Conservation (phyloP, 176 grass and related monocot species). For the Poa annua region DNA sequence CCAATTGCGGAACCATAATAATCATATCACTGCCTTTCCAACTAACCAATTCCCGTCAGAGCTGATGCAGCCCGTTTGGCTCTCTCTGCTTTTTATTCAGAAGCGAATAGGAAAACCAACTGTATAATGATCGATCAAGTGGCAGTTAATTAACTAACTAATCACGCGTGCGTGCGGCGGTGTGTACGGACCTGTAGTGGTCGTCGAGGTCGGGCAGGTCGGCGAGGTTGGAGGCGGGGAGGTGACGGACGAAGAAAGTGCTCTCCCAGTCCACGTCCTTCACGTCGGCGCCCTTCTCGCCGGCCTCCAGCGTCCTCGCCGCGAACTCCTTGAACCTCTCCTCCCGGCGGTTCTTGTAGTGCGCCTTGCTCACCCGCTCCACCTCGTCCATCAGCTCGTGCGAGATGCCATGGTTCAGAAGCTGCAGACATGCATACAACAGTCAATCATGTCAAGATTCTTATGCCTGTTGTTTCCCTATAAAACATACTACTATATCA, state of each 20-base stretch:
- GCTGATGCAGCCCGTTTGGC: not conserved
- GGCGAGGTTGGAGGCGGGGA: slow-evolving; percentile 65
- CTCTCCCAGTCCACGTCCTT: slow-evolving; percentile 91
- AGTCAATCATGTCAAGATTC: not conserved
- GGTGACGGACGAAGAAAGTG: slow-evolving; percentile 89
- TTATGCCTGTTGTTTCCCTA: no score
- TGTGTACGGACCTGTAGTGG: slow-evolving; percentile 55
- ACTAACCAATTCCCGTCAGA: not conserved
- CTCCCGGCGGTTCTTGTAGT: slow-evolving; percentile 59
- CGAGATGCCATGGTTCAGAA: slow-evolving; percentile 90
- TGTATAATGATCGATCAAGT: not conserved
- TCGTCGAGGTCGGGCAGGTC: slow-evolving; percentile 74
- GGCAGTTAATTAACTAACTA: not conserved
- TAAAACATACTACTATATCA: no score
- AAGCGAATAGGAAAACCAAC: not conserved
- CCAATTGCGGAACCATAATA: not conserved
- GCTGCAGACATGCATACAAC: slow-evolving; percentile 41
- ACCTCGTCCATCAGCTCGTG: slow-evolving; percentile 94
- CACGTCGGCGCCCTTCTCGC: slow-evolving; percentile 43
- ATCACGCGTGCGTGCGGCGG: not conserved
- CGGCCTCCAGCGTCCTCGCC: slow-evolving; percentile 54
- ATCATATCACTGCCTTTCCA: not conserved
- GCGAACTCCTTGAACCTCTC: slow-evolving; percentile 75
- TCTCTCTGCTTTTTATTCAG: not conserved
- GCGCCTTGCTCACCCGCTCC: slow-evolving; percentile 80